Base-by-base conservation (phyloP, 441 rosid species). In the Erodium trifolium region DNA sequence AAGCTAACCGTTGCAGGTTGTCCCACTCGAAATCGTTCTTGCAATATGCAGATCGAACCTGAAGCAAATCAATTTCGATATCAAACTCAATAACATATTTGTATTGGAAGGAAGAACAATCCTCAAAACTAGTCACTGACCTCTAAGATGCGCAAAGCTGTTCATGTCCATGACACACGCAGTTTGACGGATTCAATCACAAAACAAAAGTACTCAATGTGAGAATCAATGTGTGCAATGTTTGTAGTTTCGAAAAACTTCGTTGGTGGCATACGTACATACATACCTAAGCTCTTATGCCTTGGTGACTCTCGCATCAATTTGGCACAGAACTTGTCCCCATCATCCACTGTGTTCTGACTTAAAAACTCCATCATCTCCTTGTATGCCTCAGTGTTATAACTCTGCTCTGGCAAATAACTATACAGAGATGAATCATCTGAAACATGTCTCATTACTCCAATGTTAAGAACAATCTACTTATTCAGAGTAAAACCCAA, bases 1-100 rank as follows among this genome's bases (percentile, higher is more conserved):
- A 63, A 57, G 92, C 77, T 13, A 92, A 71, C 29, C 83, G 79
- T 73, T 83, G 68, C 71, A 88, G 37, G 72, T 90, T 88, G 72
- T 87, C 96, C 96, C 96, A 85, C 78, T 90, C 96, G n/a, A 92
- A 92, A 80, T 90, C 93, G n/a, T 65, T 75, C 76, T 90, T 85
- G 69, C 92, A 84, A 34, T 92, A 90, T 11, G 92, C 93, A 18
- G 96, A 85, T 17, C 95, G 86, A 43, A 92, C 96, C 98, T 89
- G 35, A 31, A 14, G 35, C 13, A 55, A 5, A 14, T 3, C 27
- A 23, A 3, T 17, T 23, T 66, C 5, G 6, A 5, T 7, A 13
- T 11, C 16, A 6, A 51, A 14, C 17, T 51, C 59, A 51, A 11
- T n/a, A 14, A 51, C 59, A 51, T 13, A 16, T 51, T 51, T 13